Conservation (phyloP, 78 protist species). For the Fonticula alba region DNA sequence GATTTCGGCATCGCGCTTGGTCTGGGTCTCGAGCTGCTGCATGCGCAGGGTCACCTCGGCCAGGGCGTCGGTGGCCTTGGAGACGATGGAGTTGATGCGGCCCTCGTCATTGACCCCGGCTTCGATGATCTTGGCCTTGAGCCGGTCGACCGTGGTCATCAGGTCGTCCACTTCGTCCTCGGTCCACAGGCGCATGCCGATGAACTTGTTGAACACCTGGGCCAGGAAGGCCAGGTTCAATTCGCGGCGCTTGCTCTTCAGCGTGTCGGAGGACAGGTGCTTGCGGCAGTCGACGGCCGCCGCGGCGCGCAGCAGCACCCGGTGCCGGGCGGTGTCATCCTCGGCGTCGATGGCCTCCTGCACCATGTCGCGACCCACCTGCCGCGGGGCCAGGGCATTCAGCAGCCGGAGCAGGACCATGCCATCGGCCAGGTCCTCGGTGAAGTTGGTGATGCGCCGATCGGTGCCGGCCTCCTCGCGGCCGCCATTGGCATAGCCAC, state of each 20-base stretch:
- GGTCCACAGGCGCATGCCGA: slow-evolving; percentile 11
- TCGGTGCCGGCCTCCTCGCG: too few species aligned
- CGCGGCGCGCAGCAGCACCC: too few species aligned
- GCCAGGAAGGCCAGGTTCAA: slow-evolving; percentile 49
- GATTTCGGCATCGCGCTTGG: slow-evolving; percentile 12
- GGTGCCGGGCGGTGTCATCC: too few species aligned
- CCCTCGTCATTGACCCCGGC: too few species aligned
- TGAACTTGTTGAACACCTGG: slow-evolving; percentile 29
- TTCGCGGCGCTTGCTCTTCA: too few species aligned
- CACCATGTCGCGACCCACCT: too few species aligned
- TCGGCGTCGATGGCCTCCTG: too few species aligned
- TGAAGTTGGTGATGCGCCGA: slow-evolving; percentile 26
- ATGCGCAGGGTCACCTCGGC: slow-evolving; percentile 3
- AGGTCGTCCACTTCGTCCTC: neutral
- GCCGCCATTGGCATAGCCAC: too few species aligned
- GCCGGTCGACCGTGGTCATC: slow-evolving; percentile 13
- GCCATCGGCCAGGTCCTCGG: slow-evolving; percentile 28
- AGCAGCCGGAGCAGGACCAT: too few species aligned
- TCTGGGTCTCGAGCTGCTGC: slow-evolving; percentile 1
- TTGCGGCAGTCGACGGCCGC: slow-evolving; percentile 18
- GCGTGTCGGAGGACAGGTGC: too few species aligned
- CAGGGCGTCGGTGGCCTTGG: slow-evolving; percentile 21
- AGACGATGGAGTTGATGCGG: neutral
- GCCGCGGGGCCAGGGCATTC: too few species aligned
- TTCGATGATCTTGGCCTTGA: slow-evolving; percentile 1